phyloP scores from a whole-genome alignment of 805 yeast species.

The Scheffersomyces ergatensis region DNA sequence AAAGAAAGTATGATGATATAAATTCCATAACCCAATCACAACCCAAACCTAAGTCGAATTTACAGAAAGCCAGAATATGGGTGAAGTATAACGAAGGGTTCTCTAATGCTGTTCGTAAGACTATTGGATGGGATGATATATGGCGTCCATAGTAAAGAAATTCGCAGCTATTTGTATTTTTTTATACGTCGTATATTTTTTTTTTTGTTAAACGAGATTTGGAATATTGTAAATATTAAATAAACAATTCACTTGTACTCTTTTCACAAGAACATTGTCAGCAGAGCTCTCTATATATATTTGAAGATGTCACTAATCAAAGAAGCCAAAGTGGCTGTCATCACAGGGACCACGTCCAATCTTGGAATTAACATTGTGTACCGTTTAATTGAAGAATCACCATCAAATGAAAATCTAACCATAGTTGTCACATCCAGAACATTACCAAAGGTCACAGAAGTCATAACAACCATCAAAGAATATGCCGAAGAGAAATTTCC shows the following conservation, averaged over 20 bases:
- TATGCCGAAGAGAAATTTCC: slow-evolving; percentile 26
- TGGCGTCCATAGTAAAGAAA: slow-evolving; percentile 34
- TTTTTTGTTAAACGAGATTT: too few species aligned
- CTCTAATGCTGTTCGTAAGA: slow-evolving; percentile 86
- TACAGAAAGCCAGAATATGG: slow-evolving; percentile 57
- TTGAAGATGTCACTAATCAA: slow-evolving; percentile 10
- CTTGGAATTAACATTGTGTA: slow-evolving; percentile 85
- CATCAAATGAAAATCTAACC: slow-evolving; percentile 58
- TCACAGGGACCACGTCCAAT: slow-evolving; percentile 51
- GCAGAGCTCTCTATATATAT: too few species aligned
- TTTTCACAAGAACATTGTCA: too few species aligned
- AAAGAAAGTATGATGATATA: slow-evolving; percentile 32
- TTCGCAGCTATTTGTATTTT: too few species aligned
- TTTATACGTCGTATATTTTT: too few species aligned
- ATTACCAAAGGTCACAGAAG: slow-evolving; percentile 76
- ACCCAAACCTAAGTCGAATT: slow-evolving; percentile 9
- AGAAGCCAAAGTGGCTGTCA: slow-evolving; percentile 33
- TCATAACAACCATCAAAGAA: slow-evolving; percentile 56
- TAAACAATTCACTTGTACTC: too few species aligned
- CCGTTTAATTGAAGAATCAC: slow-evolving; percentile 63
- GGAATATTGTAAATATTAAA: too few species aligned
- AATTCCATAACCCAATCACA: slow-evolving; percentile 1
- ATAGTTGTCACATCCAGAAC: slow-evolving; percentile 88
- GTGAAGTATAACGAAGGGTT: slow-evolving; percentile 91
- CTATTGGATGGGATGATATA: slow-evolving; percentile 71